A percentile compares a stretch with the other conserved stretches of the same genome.
Conservation (phyloP, 2,329 filamentous ascomycete genomes). For the Fusarium cicatricum region DNA sequence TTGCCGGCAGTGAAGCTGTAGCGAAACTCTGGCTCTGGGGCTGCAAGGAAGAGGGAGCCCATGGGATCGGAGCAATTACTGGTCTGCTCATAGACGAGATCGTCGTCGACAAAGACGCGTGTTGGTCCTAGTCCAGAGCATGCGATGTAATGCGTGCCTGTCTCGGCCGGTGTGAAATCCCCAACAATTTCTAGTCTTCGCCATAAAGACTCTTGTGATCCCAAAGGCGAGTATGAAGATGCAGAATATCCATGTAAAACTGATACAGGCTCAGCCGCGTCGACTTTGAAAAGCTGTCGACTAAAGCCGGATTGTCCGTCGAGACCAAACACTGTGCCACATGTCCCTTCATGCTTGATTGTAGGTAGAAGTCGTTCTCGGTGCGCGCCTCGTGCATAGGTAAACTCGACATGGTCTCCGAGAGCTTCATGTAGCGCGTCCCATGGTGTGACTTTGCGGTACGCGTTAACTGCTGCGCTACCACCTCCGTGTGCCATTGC, state of each 20-base stretch:
- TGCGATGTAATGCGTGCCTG: slow-evolving; percentile 42
- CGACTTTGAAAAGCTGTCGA: slow-evolving; percentile 36
- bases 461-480: slow-evolving; percentile 44
- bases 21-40: slow-evolving; percentile 38
- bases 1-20: slow-evolving; percentile 35
- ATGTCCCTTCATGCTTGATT: slow-evolving; percentile 17
- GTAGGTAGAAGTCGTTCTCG: slow-evolving; percentile 30
- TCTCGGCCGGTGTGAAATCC: slow-evolving; percentile 41
- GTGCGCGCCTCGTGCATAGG: slow-evolving; percentile 38
- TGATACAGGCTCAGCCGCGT: slow-evolving; percentile 25
- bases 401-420: slow-evolving; percentile 32
- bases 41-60: slow-evolving; percentile 42
- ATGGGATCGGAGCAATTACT: slow-evolving; percentile 42
- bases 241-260: slow-evolving; percentile 27
- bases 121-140: slow-evolving; percentile 43
- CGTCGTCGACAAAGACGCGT: slow-evolving; percentile 37
- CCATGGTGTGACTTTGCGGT: slow-evolving; percentile 45
- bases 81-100: slow-evolving; percentile 42
- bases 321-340: slow-evolving; percentile 37
- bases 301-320: slow-evolving; percentile 44
- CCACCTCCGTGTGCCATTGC: slow-evolving; percentile 45
- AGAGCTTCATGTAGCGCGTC: slow-evolving; percentile 40
- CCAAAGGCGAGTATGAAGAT: slow-evolving; percentile 38
- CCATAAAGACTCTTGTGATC: slow-evolving; percentile 38
- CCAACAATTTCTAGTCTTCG: slow-evolving; percentile 40